A percentile compares a stretch with the other conserved stretches of the same genome.
Evolutionary conservation across 139 green algal genomes (phyloP).

Genomic region (Chlamydomonas urium): DNA sequence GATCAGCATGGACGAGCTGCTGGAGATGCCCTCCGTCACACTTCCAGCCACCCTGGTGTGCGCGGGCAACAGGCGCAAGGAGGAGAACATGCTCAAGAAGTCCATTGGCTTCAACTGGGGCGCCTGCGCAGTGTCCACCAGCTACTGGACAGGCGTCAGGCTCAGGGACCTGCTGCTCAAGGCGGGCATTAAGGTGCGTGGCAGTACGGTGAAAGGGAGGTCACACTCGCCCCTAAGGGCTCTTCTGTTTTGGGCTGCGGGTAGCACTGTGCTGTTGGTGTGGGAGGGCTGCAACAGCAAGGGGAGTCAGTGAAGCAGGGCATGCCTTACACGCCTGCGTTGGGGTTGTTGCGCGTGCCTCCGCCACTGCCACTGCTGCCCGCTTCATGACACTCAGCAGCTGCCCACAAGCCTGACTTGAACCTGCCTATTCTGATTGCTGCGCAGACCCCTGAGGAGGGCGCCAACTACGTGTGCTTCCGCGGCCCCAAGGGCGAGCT

Average conservation of each 20-base stretch:
- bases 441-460: constrained; percentile 17
- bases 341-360: no score
- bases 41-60: constrained; percentile 83
- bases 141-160: constrained; percentile 89
- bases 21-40: constrained; percentile 63
- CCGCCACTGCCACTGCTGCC: no score
- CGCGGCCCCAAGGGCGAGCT: constrained; percentile 76
- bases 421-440: no score
- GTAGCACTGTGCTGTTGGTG: no score
- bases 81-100: constrained; percentile 99
- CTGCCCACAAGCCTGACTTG: no score
- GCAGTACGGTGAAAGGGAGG: background rate
- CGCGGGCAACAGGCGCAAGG: constrained; percentile 93
- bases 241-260: no score
- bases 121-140: constrained; percentile 59
- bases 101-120: constrained; percentile 80
- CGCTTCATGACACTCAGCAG: no score
- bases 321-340: no score
- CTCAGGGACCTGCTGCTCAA: constrained; percentile 77
- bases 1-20: constrained; percentile 90
- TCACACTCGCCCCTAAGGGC: no score
- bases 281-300: no score
- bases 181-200: constrained; percentile 45
- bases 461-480: constrained; percentile 63
- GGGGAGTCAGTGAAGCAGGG: no score